Evolutionary conservation across 106 monocot genomes (phyloP).

Genomic region (Narthecium ossifragum): DNA sequence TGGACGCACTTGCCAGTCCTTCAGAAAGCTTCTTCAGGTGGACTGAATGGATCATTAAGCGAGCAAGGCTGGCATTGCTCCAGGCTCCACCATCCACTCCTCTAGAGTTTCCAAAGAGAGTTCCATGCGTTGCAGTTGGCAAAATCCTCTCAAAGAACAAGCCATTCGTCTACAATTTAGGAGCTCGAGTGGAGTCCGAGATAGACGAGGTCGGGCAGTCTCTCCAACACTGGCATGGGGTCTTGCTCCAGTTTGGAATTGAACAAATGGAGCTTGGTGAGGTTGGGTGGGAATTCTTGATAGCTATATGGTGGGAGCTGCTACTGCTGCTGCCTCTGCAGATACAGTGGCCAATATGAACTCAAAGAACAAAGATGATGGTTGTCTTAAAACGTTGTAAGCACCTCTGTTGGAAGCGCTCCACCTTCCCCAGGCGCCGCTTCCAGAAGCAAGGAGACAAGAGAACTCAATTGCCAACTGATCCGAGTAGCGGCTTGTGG

Average conservation of each 20-base stretch:
- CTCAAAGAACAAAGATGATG: not conserved
- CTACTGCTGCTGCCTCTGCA: no score
- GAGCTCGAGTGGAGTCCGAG: not conserved
- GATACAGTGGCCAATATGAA: not conserved
- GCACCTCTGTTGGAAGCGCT: not conserved
- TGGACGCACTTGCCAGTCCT: not conserved
- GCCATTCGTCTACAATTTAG: constrained; percentile 2
- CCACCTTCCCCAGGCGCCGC: not conserved
- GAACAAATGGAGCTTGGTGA: not conserved
- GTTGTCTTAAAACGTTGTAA: not conserved
- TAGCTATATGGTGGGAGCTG: not conserved
- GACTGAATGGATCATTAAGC: not conserved
- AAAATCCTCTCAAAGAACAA: constrained; percentile 14
- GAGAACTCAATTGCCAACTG: not conserved
- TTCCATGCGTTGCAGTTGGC: not conserved
- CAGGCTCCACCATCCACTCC: constrained; percentile 10
- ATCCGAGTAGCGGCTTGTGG: not conserved
- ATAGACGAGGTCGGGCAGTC: constrained; percentile 2
- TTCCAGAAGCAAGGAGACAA: constrained; percentile 7
- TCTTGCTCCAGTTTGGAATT: constrained; percentile 1
- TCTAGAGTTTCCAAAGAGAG: not conserved
- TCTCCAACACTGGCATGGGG: constrained; percentile 20
- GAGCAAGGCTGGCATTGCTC: constrained; percentile 16
- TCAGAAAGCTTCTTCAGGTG: constrained; percentile 3
- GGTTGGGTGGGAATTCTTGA: not conserved